Percentiles rank a stretch among this genome's conserved stretches.
These are phyloP conservation scores for Teratosphaeria zuluensis DNA, from an alignment of 2,329 filamentous ascomycete genomes.

Conservation along the genomic window DNA sequence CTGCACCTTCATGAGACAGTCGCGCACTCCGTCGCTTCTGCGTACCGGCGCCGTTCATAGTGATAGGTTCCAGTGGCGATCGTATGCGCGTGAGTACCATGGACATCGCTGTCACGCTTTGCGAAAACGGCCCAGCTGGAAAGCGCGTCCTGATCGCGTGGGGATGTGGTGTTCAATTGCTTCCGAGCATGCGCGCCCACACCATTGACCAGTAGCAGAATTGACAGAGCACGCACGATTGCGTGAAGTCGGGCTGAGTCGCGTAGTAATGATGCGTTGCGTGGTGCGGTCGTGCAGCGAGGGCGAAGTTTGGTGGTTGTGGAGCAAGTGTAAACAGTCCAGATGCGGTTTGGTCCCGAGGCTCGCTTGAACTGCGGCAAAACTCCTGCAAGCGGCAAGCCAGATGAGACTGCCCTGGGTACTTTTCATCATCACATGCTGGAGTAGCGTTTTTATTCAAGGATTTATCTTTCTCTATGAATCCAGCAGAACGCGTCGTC, in stretches of 20 bases:
- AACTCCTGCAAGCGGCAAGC: no score
- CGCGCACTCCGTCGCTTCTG: slow-evolving; percentile 39
- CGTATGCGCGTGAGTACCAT: slow-evolving; percentile 25
- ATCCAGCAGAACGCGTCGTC: no score
- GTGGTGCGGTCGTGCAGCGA: background rate
- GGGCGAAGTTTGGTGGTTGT: slow-evolving; percentile 1
- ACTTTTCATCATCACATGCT: no score
- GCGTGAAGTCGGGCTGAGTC: slow-evolving; percentile 8
- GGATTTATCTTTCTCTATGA: no score
- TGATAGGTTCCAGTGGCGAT: slow-evolving; percentile 36
- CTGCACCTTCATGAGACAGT: slow-evolving; percentile 31
- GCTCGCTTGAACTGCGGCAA: background rate
- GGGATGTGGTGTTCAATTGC: background rate
- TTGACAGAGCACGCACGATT: slow-evolving; percentile 5
- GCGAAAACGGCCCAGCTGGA: slow-evolving; percentile 1
- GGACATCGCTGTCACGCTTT: slow-evolving; percentile 21
- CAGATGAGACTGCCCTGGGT: no score
- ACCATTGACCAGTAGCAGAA: background rate
- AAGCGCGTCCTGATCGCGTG: slow-evolving; percentile 10
- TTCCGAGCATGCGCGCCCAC: slow-evolving; percentile 2
- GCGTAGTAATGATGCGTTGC: slow-evolving; percentile 13
- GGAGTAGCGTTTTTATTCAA: no score
- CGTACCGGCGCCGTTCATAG: slow-evolving; percentile 38
- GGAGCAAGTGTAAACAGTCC: background rate
- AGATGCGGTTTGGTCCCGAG: background rate